Percentiles rank a stretch among this genome's conserved stretches.
phyloP scores from a whole-genome alignment of 257 asterid genomes.

The Primulina eburnea region DNA sequence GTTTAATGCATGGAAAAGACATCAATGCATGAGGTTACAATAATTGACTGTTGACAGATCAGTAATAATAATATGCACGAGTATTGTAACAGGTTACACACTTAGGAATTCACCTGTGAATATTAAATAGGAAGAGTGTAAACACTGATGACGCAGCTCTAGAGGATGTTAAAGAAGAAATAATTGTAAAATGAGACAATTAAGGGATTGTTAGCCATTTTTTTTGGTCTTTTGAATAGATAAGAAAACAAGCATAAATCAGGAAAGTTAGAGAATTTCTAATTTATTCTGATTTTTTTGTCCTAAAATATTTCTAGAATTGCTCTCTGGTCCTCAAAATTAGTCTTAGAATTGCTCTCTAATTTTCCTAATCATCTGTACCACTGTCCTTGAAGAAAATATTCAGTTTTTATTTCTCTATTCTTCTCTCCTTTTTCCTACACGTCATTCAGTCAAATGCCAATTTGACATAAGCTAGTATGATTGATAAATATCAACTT shows the following conservation, averaged over 20 bases:
- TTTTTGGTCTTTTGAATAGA: too few relatives aligned
- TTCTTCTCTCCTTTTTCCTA: neutral
- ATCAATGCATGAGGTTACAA: neutral
- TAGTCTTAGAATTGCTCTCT: neutral
- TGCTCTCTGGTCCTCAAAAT: neutral
- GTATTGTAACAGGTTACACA: neutral
- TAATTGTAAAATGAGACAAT: neutral
- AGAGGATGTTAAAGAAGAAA: neutral
- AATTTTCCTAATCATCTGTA: neutral
- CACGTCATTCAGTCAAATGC: neutral
- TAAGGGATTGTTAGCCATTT: neutral
- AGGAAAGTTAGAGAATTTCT: neutral
- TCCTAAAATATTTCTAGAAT: too few relatives aligned
- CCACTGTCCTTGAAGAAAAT: neutral
- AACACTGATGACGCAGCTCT: neutral
- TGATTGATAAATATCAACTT: constrained; percentile 2
- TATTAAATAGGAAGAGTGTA: neutral
- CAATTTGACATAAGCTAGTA: neutral
- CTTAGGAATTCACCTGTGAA: neutral
- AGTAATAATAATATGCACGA: neutral
- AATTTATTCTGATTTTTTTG: neutral
- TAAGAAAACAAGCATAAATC: neutral
- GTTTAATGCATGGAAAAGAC: neutral
- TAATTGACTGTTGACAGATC: neutral
- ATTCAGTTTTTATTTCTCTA: neutral